A percentile compares a stretch with the other conserved stretches of the same genome.
Evolutionary conservation across 2,329 filamentous ascomycete genomes (phyloP).

Genomic region (Metarhizium robertsii): DNA sequence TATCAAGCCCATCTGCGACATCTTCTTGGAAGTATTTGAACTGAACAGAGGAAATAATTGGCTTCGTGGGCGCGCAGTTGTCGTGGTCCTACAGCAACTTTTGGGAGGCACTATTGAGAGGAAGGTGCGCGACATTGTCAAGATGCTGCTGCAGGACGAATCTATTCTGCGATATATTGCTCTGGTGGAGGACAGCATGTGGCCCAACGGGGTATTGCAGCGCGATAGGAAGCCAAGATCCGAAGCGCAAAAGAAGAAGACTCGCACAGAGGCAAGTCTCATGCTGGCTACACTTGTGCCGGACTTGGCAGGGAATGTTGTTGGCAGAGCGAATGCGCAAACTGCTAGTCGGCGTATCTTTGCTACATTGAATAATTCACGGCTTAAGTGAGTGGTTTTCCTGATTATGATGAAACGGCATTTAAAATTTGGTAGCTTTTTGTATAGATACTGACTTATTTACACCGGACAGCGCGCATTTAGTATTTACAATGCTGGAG

Average conservation of each 20-base stretch:
- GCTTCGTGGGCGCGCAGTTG: slow-evolving; percentile 89
- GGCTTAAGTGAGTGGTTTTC: slow-evolving; percentile 61
- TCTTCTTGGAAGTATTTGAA: slow-evolving; percentile 93
- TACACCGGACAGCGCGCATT: slow-evolving; percentile 45
- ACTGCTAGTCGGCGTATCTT: slow-evolving; percentile 81
- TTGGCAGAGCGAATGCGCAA: slow-evolving; percentile 85
- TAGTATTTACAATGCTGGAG: slow-evolving; percentile 63
- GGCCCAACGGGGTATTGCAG: slow-evolving; percentile 59
- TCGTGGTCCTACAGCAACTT: slow-evolving; percentile 91
- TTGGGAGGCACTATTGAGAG: slow-evolving; percentile 93
- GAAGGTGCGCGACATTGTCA: slow-evolving; percentile 81
- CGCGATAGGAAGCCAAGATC: slow-evolving; percentile 49
- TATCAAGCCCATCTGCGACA: slow-evolving; percentile 95
- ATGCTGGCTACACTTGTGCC: slow-evolving; percentile 86
- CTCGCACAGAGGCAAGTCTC: slow-evolving; percentile 75
- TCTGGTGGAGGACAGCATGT: slow-evolving; percentile 66
- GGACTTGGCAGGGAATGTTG: slow-evolving; percentile 85
- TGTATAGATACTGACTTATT: slow-evolving; percentile 8
- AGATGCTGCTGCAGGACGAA: slow-evolving; percentile 65
- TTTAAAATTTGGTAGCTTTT: neutral
- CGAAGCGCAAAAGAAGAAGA: slow-evolving; percentile 64
- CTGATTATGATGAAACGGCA: neutral
- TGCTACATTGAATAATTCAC: slow-evolving; percentile 82
- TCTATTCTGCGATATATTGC: slow-evolving; percentile 67
- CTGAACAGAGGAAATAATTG: slow-evolving; percentile 93